A percentile compares a stretch with the other conserved stretches of the same genome.
Conservation (phyloP, 2,329 filamentous ascomycete genomes). For the Alternaria solani region DNA sequence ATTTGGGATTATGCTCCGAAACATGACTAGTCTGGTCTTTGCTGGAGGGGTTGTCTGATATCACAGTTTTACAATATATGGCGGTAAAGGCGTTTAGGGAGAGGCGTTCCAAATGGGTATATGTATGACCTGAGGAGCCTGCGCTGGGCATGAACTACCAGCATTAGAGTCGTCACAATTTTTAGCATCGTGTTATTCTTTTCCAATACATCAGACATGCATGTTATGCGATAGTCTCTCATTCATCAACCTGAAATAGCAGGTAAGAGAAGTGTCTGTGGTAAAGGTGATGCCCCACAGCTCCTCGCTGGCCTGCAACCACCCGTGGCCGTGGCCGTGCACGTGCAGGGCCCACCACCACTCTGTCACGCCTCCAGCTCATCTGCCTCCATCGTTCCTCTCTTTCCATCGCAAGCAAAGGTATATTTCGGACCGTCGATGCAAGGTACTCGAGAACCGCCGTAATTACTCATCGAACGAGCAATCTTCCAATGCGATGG, state of each 20-base stretch:
- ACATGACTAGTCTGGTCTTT: slow-evolving; percentile 8
- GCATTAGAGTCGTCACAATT: not conserved
- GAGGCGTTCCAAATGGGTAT: slow-evolving; percentile 19
- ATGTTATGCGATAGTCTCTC: no score
- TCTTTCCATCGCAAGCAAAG: not conserved
- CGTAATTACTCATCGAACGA: no score
- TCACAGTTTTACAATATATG: not conserved
- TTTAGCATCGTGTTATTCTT: not conserved
- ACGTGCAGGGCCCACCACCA: not conserved
- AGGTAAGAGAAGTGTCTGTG: no score
- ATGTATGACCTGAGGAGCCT: not conserved
- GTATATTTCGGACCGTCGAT: not conserved
- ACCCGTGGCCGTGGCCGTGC: not conserved
- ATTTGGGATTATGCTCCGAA: slow-evolving; percentile 50
- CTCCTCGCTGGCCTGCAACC: not conserved
- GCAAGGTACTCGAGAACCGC: not conserved
- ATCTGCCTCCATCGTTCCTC: not conserved
- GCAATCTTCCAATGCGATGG: not conserved
- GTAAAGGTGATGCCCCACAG: not conserved
- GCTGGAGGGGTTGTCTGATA: not conserved
- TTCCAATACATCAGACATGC: rapidly evolving
- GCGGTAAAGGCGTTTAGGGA: slow-evolving; percentile 11
- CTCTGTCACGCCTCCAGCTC: no score
- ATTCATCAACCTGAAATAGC: no score
- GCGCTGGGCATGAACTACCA: not conserved